Base-by-base conservation (phyloP, 2,329 filamentous ascomycete genomes). In the Trichoderma sp. region DNA sequence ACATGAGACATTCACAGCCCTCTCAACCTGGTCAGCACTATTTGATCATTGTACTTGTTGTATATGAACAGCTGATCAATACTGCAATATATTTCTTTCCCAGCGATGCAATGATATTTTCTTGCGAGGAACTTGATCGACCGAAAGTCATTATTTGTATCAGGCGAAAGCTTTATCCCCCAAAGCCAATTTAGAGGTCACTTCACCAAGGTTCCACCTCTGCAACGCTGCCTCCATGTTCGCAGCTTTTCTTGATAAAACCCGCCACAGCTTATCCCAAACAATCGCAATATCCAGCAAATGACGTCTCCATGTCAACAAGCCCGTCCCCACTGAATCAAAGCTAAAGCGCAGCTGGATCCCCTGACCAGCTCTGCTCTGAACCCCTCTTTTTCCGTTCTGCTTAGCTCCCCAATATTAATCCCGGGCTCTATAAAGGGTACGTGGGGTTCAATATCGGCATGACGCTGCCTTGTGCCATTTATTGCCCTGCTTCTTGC, bases 331-430 rank as follows among this genome's bases (percentile, higher is more conserved):
- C 47, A 24, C 47, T 24, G 47, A 56, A 33, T 10, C 27, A 19
- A 29, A 33, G 27, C 40, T 49, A 49, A 49, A 21, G 59, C 40
- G 14, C 40, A n/a, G 40, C 31, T 43, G 35, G 59, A 62, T 62
- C 59, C 59, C 59, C 59, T 62, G 59, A 62, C 59, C 43, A 49
- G 59, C 43, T 52, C 59, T 62, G 19, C 40, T 27, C 47, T 24
- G 29, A 56, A 47, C 59, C 59, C 59, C 59, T 62, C 59, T 49
- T 62, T 58, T 62, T 49, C 27, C 59, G 27, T 29, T 52, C 59
- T 49, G 21, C 37, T 62, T 19, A 19, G 53, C 8, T 56, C 53
- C 11, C 53, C 27, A 56, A 56, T 56, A 33, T 11, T 24, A 33
- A 56, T 62, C 59, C 59, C 59, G 49, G 43, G 49, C 59, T 31